Conservation (phyloP, 108 stramenopile genomes). For the Epithemia pelagica region DNA sequence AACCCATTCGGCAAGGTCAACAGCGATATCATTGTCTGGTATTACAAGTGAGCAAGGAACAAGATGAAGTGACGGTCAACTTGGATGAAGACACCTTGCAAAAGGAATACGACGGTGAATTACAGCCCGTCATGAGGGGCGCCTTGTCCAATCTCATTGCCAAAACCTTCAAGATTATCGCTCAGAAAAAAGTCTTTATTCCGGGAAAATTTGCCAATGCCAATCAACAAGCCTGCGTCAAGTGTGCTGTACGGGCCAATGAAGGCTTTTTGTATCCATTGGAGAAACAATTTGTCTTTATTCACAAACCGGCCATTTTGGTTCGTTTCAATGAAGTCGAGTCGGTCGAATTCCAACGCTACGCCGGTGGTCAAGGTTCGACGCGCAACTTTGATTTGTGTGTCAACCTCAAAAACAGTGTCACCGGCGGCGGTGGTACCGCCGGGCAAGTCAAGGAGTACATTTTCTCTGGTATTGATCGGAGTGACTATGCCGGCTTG, state of each 20-base stretch:
- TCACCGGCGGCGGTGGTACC: slow-evolving; percentile 12
- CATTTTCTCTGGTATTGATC: slow-evolving; percentile 84
- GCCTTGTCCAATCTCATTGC: slow-evolving; percentile 93
- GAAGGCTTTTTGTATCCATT: slow-evolving; percentile 97
- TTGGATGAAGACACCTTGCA: slow-evolving; percentile 87
- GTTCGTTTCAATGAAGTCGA: slow-evolving; percentile 97
- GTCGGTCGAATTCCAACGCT: slow-evolving; percentile 94
- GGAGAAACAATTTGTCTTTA: slow-evolving; percentile 98
- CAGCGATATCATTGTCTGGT: slow-evolving; percentile 97
- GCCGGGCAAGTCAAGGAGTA: slow-evolving; percentile 51
- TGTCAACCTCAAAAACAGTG: slow-evolving; percentile 57
- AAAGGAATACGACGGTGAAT: slow-evolving; percentile 83
- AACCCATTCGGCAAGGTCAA: slow-evolving; percentile 97
- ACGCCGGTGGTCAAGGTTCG: slow-evolving; percentile 83
- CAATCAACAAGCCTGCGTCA: slow-evolving; percentile 80
- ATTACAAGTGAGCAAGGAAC: slow-evolving; percentile 81
- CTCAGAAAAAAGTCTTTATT: slow-evolving; percentile 95
- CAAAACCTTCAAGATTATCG: slow-evolving; percentile 95
- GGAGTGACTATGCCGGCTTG: slow-evolving; percentile 77
- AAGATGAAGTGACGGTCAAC: slow-evolving; percentile 80
- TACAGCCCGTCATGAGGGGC: slow-evolving; percentile 87
- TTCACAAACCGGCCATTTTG: slow-evolving; percentile 97
- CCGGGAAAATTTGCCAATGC: slow-evolving; percentile 88
- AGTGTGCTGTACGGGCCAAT: slow-evolving; percentile 87
- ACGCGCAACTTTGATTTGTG: slow-evolving; percentile 92